These are phyloP conservation scores for Nannizziopsis arthrosporioides DNA, from an alignment of 2,329 filamentous ascomycete species.

Conservation along the genomic window DNA sequence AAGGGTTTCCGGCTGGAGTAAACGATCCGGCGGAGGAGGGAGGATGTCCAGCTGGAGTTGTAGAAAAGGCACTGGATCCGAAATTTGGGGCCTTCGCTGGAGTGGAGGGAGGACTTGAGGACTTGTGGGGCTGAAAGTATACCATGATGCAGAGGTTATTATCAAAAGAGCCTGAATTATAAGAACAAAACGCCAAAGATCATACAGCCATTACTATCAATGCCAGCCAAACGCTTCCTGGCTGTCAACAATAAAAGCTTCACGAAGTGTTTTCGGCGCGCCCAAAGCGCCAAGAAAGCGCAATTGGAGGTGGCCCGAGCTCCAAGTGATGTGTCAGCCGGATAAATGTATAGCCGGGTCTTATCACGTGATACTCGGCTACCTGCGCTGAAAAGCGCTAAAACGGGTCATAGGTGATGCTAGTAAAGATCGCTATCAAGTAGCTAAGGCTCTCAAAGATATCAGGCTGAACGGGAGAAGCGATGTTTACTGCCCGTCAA, in stretches of 20 bases:
- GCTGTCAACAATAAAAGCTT: background rate
- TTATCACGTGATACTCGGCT: too few relatives aligned
- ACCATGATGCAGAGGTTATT: conserved; percentile 17
- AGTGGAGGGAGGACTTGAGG: conserved; percentile 30
- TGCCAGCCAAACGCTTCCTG: background rate
- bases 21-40: conserved; percentile 44
- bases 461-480: too few relatives aligned
- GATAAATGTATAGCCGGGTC: too few relatives aligned
- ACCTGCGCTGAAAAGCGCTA: too few relatives aligned
- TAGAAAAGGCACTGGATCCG: conserved; percentile 37
- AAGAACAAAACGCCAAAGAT: background rate
- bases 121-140: conserved; percentile 25
- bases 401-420: too few relatives aligned
- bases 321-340: background rate
- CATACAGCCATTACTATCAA: too few relatives aligned
- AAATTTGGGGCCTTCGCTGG: conserved; percentile 29
- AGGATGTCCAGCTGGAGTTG: conserved; percentile 47
- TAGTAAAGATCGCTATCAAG: too few relatives aligned
- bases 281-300: background rate
- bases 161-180: background rate
- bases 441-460: too few relatives aligned
- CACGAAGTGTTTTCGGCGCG: background rate
- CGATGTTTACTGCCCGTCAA: too few relatives aligned
- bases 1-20: conserved; percentile 43
- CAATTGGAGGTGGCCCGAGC: conserved; percentile 4